Evolutionary conservation across 768 basidiomycete genomes (phyloP).

Genomic region (Hericium erinaceus): DNA sequence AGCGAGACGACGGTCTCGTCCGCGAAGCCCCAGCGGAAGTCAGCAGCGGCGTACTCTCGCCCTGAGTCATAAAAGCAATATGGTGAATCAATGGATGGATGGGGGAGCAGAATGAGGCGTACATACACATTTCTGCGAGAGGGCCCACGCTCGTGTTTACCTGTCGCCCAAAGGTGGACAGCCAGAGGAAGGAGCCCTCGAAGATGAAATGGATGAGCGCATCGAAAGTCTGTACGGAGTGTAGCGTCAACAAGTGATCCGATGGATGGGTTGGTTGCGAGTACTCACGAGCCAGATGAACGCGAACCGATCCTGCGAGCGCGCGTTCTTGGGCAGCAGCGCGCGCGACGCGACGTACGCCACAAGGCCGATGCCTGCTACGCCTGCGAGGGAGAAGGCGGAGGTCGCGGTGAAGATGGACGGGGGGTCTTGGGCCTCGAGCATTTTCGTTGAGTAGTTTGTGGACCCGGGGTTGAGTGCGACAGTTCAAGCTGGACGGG

Average conservation of each 20-base stretch:
- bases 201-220: slow-evolving; percentile 71
- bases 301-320: slow-evolving; percentile 55
- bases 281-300: slow-evolving; percentile 70
- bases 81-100: too few species aligned
- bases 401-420: slow-evolving; percentile 51
- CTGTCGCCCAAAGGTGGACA: slow-evolving; percentile 64
- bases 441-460: not conserved
- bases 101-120: too few species aligned
- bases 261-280: not conserved
- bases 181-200: slow-evolving; percentile 74
- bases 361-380: slow-evolving; percentile 38
- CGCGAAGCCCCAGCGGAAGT: slow-evolving; percentile 71
- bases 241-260: not conserved
- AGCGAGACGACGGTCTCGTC: slow-evolving; percentile 78
- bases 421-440: slow-evolving; percentile 1
- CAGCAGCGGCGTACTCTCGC: slow-evolving; percentile 75
- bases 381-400: slow-evolving; percentile 52
- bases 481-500: too few species aligned
- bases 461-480: too few species aligned
- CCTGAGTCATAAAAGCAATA: slow-evolving; percentile 30
- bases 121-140: slow-evolving; percentile 70
- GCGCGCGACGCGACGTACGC: slow-evolving; percentile 44
- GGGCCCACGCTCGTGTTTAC: slow-evolving; percentile 61
- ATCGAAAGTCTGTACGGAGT: slow-evolving; percentile 53
- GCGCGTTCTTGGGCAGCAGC: slow-evolving; percentile 55